These are phyloP conservation scores for Nitzschia inconspicua DNA, from an alignment of 108 stramenopile species.

Conservation along the genomic window DNA sequence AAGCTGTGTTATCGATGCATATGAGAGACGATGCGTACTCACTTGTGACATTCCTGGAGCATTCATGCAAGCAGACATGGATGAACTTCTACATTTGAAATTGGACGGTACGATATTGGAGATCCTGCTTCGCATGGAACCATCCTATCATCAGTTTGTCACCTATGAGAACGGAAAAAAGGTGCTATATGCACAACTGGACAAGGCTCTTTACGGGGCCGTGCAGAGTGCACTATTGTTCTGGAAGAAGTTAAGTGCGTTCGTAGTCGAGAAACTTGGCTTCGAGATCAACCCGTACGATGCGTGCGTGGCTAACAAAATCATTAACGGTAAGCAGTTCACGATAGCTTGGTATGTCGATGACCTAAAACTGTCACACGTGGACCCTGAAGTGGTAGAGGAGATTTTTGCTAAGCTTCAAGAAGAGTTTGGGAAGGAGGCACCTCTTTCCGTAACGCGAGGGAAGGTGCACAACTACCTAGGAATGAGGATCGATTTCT, in stretches of 20 bases:
- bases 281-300: slow-evolving; percentile 46
- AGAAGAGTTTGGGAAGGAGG: slow-evolving; percentile 8
- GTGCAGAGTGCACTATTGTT: slow-evolving; percentile 30
- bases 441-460: slow-evolving; percentile 16
- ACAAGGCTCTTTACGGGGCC: slow-evolving; percentile 43
- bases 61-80: slow-evolving; percentile 29
- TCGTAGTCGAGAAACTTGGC: neutral
- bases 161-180: too few species aligned
- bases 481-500: slow-evolving; percentile 34
- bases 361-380: slow-evolving; percentile 35
- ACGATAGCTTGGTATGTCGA: slow-evolving; percentile 31
- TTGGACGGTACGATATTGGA: slow-evolving; percentile 4
- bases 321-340: slow-evolving; percentile 20
- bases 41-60: slow-evolving; percentile 30
- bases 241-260: slow-evolving; percentile 14
- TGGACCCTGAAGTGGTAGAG: slow-evolving; percentile 12
- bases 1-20: slow-evolving; percentile 6
- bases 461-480: slow-evolving; percentile 45
- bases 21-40: slow-evolving; percentile 17
- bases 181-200: too few species aligned
- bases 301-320: slow-evolving; percentile 36
- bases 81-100: slow-evolving; percentile 21
- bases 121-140: slow-evolving; percentile 5
- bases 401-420: slow-evolving; percentile 1
- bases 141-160: neutral